phyloP scores from a whole-genome alignment of 1,284 basidiomycete species.

The Pterulicium gracile region DNA sequence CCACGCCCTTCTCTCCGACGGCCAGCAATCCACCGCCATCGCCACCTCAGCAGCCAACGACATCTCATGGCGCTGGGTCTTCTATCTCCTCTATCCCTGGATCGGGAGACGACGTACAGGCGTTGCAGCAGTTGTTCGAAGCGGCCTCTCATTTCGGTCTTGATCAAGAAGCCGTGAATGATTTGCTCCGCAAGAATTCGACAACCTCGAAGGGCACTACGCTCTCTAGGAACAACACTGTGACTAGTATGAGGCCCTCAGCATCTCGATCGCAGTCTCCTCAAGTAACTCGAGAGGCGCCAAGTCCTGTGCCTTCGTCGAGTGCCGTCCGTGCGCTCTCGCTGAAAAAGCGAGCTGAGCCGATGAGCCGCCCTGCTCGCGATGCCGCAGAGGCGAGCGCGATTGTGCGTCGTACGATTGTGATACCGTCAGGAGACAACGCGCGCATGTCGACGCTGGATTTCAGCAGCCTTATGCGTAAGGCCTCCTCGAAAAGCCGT shows the following conservation, averaged over 20 bases:
- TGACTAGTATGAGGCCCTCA: neutral
- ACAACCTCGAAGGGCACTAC: conserved; percentile 30
- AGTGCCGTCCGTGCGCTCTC: conserved; percentile 16
- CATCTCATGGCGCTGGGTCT: neutral
- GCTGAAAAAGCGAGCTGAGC: conserved; percentile 28
- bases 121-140: conserved; percentile 60
- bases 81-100: neutral
- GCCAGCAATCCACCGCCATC: neutral
- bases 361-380: conserved; percentile 29
- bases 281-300: neutral
- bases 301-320: conserved; percentile 7
- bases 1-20: neutral
- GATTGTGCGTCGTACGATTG: conserved; percentile 65
- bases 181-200: conserved; percentile 61
- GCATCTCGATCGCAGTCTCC: neutral
- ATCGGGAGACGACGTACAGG: conserved; percentile 17
- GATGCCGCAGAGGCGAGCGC: conserved; percentile 31
- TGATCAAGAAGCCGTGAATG: conserved; percentile 57
- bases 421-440: conserved; percentile 50
- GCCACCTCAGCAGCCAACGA: neutral
- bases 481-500: conserved; percentile 38
- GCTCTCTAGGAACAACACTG: neutral
- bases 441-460: conserved; percentile 41
- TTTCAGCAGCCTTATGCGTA: conserved; percentile 40
- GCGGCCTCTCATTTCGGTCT: conserved; percentile 66